phyloP scores from a whole-genome alignment of 352 stramenopile genomes.

The Globisporangium orthogonon region DNA sequence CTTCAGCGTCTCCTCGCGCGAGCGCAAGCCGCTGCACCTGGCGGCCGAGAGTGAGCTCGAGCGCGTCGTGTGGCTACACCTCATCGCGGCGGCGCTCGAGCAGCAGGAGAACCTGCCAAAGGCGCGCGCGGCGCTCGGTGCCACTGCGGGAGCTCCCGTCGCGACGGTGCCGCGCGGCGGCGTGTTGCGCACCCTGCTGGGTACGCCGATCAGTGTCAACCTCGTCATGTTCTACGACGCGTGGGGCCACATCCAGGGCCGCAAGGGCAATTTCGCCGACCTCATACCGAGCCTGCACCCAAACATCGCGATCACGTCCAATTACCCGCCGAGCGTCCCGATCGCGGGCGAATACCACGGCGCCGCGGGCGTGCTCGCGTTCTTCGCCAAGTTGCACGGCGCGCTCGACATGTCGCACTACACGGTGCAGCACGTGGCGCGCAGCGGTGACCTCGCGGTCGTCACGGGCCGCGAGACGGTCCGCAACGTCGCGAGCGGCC shows the following conservation, averaged over 20 bases:
- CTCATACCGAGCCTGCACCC: slow-evolving; percentile 73
- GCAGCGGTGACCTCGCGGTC: slow-evolving; percentile 64
- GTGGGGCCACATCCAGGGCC: slow-evolving; percentile 63
- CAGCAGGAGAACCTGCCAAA: slow-evolving; percentile 41
- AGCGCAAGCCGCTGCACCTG: slow-evolving; percentile 60
- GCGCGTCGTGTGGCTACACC: slow-evolving; percentile 66
- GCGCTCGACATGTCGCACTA: slow-evolving; percentile 70
- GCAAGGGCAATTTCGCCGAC: slow-evolving; percentile 75
- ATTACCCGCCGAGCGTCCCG: slow-evolving; percentile 64
- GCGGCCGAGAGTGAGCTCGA: slow-evolving; percentile 64
- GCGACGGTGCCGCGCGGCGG: slow-evolving; percentile 5
- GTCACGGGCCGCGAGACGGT: slow-evolving; percentile 76
- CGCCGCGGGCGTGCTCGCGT: slow-evolving; percentile 51
- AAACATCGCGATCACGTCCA: slow-evolving; percentile 70
- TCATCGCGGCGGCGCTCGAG: slow-evolving; percentile 55
- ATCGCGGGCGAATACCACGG: slow-evolving; percentile 69
- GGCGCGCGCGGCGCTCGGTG: slow-evolving; percentile 17
- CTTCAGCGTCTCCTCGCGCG: slow-evolving; percentile 41
- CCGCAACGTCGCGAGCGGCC: slow-evolving; percentile 53
- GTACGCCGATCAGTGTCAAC: slow-evolving; percentile 50
- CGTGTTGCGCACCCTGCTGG: slow-evolving; percentile 42
- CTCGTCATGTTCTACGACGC: slow-evolving; percentile 66
- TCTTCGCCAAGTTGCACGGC: slow-evolving; percentile 65
- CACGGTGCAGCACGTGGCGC: slow-evolving; percentile 58
- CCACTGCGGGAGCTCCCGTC: neutral